Base-by-base conservation (phyloP, 257 asterid genomes). In the Ligustrum vulgare region DNA sequence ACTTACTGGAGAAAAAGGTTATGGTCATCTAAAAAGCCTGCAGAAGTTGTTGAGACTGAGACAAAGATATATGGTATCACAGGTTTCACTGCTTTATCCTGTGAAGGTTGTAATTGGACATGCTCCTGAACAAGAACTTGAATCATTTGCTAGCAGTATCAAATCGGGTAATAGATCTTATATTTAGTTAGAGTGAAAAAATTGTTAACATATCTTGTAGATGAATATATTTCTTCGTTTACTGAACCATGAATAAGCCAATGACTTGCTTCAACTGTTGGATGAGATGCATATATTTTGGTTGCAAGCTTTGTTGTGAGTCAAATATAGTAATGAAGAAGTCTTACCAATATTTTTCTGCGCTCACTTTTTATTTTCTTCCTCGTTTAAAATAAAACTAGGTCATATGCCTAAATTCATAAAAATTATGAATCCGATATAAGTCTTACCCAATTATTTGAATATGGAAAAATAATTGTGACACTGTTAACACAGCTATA, bases 51-150 rank as follows among this genome's bases (percentile, higher is more conserved):
- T 91, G 82, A 87, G 93, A 83, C 41, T 71, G 78, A 92, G 97
- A 79, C 97, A 90, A 64, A 97, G 85, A 32, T 80, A 75, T 77
- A 84, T 90, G 97, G 86, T 91, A 65, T 87, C 97, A n/a, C 98
- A 91, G 81, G 87, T 93, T 82, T 88, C 91, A 54, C 80, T 86
- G 82, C 89, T 94, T 58, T 92, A 91, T 83, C 98, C 99, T 2
- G 96, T 94, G 79, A 94, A 91, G 84, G 80, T 88, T 72, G 84
- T 86, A 66, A 68, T 78, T 60, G 89, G 89, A 47, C 93, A 79
- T 77, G 72, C 87, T 69, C 89, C 82, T 63, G 97, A 91, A 79
- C 98, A 87, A 80, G 98, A 93, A 80, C 90, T 91, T 76, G 98
- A 90, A 83, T 91, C 96, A 67, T 91, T 90, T 80, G 81, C 90